Evolutionary conservation across 768 basidiomycete species (phyloP).

Genomic region (Trametes elegans): DNA sequence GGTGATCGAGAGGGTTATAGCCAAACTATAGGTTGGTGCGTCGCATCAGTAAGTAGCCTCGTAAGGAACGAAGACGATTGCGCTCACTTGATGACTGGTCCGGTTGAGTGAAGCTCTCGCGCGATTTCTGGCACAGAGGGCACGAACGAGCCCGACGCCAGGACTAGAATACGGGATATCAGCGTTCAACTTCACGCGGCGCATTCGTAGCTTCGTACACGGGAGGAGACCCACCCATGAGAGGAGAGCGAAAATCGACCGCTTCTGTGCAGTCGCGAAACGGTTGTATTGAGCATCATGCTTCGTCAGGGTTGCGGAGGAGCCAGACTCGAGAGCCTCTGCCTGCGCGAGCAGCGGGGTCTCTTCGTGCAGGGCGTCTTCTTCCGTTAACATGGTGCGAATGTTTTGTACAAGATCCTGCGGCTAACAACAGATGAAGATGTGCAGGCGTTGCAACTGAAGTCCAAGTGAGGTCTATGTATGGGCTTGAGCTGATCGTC

Average conservation of each 20-base stretch:
- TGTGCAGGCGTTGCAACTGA: too few relatives aligned
- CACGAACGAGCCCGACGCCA: slow-evolving; percentile 66
- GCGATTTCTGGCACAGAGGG: slow-evolving; percentile 76
- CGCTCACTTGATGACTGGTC: slow-evolving; percentile 53
- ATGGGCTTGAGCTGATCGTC: too few relatives aligned
- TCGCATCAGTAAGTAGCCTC: background rate
- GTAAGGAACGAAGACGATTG: background rate
- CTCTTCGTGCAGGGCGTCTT: slow-evolving; percentile 1
- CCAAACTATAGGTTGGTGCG: slow-evolving; percentile 35
- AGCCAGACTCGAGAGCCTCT: background rate
- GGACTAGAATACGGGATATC: slow-evolving; percentile 43
- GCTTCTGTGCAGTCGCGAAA: slow-evolving; percentile 52
- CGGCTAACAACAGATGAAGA: too few relatives aligned
- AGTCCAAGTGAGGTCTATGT: too few relatives aligned
- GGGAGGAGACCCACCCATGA: slow-evolving; percentile 63
- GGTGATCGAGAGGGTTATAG: slow-evolving; percentile 53
- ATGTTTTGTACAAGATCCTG: too few relatives aligned
- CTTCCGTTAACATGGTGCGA: slow-evolving; percentile 2
- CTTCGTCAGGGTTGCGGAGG: background rate
- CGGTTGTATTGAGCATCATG: slow-evolving; percentile 48
- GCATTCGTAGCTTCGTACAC: too few relatives aligned
- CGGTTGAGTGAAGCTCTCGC: slow-evolving; percentile 56
- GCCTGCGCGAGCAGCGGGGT: slow-evolving; percentile 4
- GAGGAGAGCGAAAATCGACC: slow-evolving; percentile 51
- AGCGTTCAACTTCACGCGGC: too few relatives aligned